Evolutionary conservation across 768 basidiomycete species (phyloP), one percentile per base, ranked within the genome.

Genomic region (Collybiopsis confluens): DNA sequence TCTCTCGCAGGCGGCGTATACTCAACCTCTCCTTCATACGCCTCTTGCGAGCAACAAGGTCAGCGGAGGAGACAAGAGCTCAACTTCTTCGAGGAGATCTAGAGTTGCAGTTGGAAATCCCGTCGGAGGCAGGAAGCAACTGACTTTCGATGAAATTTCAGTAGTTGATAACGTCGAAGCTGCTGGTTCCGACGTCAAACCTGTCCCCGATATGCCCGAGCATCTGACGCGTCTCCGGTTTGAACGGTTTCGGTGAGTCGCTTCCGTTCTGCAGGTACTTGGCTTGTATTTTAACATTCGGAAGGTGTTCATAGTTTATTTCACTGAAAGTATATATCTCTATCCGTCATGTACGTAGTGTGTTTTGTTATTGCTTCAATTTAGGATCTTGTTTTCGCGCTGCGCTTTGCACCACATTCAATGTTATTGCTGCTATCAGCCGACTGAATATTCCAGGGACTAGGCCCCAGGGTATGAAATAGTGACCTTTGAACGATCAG

Each of bases 221-320:
- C 8, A 4, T 10, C 37, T 23, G 10, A 37, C 36, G 35, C 47
- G 35, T 15, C 18, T 13, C 20, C 47, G 35, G 35, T 35, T 48
- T 20, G 47, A 48, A 48, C 47, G 47, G 35, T 48, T 38, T 38
- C 35, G 47, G 47, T 48, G 23, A 48, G 45, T 47, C 13, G 45
- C n/a, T n/a, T n/a, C n/a, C n/a, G n/a, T n/a, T n/a, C n/a, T n/a
- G n/a, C n/a, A n/a, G n/a, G n/a, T n/a, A n/a, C n/a, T n/a, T n/a
- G n/a, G n/a, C n/a, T n/a, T n/a, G n/a, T n/a, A n/a, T n/a, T n/a
- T n/a, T n/a, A n/a, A n/a, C n/a, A n/a, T n/a, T n/a, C 5, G 13
- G 20, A 35, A 48, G 47, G 8, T 48, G 35, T 20, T 16, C 35
- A 37, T 48, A 37, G 33, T 30, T 10, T 40, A 35, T 21, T 35